phyloP scores from a whole-genome alignment of 1,139 yeast genomes.

The Geotrichum citri-aurantii region DNA sequence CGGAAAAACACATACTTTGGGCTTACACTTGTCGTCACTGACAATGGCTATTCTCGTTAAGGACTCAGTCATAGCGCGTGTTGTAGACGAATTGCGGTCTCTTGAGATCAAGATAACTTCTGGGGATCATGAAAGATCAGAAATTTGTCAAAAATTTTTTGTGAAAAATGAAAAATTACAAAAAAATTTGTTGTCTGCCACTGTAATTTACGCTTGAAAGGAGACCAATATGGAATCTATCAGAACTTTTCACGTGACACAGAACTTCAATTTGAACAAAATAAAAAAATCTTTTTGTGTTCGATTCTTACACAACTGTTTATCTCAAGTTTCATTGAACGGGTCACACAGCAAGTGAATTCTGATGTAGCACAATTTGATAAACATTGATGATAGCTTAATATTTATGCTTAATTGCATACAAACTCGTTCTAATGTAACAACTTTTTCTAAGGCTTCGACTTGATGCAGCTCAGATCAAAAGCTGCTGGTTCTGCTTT shows the following conservation, averaged over 20 bases:
- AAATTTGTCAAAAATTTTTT: neutral
- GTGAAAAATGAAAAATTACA: neutral
- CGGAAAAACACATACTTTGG: constrained; percentile 42
- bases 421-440: no score
- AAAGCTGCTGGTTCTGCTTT: no score
- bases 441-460: no score
- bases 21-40: constrained; percentile 89
- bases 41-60: constrained; percentile 72
- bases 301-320: no score
- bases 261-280: neutral
- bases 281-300: no score
- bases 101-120: neutral
- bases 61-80: neutral
- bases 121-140: neutral
- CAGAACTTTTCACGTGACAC: neutral
- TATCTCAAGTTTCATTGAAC: no score
- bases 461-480: no score
- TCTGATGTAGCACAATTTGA: no score
- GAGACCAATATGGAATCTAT: neutral
- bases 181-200: neutral
- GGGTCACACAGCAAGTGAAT: no score
- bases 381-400: no score
- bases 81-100: neutral
- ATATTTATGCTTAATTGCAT: no score
- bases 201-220: neutral